Conservation (phyloP, 225 moss, liverwort and hornwort species). For the Physcomitrium patens region DNA sequence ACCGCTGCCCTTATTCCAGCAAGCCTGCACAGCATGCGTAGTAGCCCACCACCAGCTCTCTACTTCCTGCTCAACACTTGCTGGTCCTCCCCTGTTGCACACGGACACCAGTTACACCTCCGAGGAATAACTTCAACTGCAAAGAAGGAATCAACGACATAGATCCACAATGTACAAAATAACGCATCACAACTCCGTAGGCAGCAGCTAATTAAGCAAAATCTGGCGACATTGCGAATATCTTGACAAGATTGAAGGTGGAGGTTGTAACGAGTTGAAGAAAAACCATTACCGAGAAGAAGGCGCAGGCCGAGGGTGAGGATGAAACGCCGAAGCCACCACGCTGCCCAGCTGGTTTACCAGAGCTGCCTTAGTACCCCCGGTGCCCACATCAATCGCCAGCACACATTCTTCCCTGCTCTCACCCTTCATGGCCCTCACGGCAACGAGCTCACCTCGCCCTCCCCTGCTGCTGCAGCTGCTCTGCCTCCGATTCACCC, state of each 20-base stretch:
- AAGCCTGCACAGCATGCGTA: slow-evolving; percentile 74
- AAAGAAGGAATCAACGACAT: too few species aligned
- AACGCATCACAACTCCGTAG: too few species aligned
- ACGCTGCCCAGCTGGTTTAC: slow-evolving; percentile 64
- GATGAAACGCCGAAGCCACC: slow-evolving; percentile 69
- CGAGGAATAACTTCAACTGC: slow-evolving; percentile 13
- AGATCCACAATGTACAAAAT: not conserved
- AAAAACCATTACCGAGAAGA: slow-evolving; percentile 48
- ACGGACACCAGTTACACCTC: not conserved
- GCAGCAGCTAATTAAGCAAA: not conserved
- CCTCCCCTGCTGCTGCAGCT: not conserved
- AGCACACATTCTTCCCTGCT: slow-evolving; percentile 65
- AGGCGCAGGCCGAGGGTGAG: slow-evolving; percentile 58
- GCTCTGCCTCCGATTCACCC: too few species aligned
- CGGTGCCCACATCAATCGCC: slow-evolving; percentile 92
- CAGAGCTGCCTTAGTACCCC: slow-evolving; percentile 92
- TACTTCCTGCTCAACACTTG: slow-evolving; percentile 84
- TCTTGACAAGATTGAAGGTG: not conserved
- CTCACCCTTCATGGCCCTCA: slow-evolving; percentile 27
- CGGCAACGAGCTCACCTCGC: not conserved
- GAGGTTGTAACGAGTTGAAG: not conserved
- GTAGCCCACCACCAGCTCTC: slow-evolving; percentile 91
- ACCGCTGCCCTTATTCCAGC: slow-evolving; percentile 54
- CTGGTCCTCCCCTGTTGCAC: slow-evolving; percentile 57
- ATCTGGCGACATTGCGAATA: not conserved